Percentiles rank a stretch among this genome's conserved stretches.
phyloP scores from a whole-genome alignment of 208 protist genomes.

The Angomonas ambiguus region DNA sequence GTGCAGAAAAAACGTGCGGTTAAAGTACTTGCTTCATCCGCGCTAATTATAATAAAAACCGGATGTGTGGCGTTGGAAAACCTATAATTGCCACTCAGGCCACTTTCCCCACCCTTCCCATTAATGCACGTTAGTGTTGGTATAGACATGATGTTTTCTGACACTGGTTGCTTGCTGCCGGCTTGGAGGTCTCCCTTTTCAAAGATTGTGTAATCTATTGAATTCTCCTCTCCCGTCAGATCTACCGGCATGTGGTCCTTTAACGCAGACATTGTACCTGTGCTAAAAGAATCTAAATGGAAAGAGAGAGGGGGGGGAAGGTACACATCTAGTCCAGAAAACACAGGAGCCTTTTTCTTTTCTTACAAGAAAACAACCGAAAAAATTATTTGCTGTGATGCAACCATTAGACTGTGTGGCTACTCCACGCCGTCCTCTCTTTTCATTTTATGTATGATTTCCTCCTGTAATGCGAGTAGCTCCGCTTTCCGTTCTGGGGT shows the following conservation, averaged over 20 bases:
- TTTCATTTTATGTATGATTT: conserved; percentile 70
- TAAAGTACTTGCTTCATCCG: conserved; percentile 39
- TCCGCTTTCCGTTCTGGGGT: conserved; percentile 23
- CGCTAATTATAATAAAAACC: conserved; percentile 57
- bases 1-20: conserved; percentile 70
- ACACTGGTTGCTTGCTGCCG: conserved; percentile 13
- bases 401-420: background rate
- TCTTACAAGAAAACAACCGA: background rate
- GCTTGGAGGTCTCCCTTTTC: background rate
- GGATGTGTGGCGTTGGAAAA: conserved; percentile 37
- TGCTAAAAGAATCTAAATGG: background rate
- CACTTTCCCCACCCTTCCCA: background rate
- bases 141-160: conserved; percentile 22
- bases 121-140: conserved; percentile 15
- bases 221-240: conserved; percentile 8
- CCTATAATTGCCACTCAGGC: conserved; percentile 14
- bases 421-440: conserved; percentile 27
- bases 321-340: background rate
- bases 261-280: background rate
- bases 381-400: background rate
- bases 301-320: no score
- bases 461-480: conserved; percentile 37
- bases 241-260: background rate
- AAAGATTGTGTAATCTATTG: conserved; percentile 29
- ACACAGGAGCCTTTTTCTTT: background rate